phyloP scores from a whole-genome alignment of 2,329 filamentous ascomycete species.

The Thielaviopsis punctulata region DNA sequence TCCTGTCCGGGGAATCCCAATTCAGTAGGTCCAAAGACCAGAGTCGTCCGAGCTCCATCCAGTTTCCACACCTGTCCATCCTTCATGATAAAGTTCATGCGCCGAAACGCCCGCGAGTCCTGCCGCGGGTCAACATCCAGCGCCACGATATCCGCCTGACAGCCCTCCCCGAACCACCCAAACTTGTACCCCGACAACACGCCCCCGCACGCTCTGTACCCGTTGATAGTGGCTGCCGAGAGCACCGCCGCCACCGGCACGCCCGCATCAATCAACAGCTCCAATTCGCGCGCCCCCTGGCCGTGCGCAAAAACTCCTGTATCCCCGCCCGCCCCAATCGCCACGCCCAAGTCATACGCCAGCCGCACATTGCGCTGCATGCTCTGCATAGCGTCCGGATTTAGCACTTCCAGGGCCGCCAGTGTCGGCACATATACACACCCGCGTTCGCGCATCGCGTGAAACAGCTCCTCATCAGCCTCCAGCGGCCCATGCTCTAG shows the following conservation, averaged over 20 bases:
- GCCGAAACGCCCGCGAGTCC: constrained; percentile 26
- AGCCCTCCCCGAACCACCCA: constrained; percentile 32
- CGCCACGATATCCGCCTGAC: constrained; percentile 33
- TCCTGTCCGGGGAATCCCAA: neutral
- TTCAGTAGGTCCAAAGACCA: constrained; percentile 6
- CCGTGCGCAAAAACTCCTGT: constrained; percentile 37
- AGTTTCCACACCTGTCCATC: constrained; percentile 33
- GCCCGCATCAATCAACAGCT: constrained; percentile 34
- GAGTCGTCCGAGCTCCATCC: constrained; percentile 14
- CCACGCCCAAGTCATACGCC: constrained; percentile 29
- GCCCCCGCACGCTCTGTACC: constrained; percentile 37
- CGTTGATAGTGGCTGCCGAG: constrained; percentile 31
- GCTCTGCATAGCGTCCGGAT: constrained; percentile 15
- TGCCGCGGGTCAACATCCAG: constrained; percentile 26
- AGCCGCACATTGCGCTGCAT: constrained; percentile 24
- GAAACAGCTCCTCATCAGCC: constrained; percentile 23
- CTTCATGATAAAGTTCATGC: constrained; percentile 39
- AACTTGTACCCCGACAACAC: constrained; percentile 34
- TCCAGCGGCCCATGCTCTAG: constrained; percentile 28
- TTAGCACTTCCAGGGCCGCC: constrained; percentile 24
- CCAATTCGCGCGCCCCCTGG: constrained; percentile 33
- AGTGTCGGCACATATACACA: constrained; percentile 37
- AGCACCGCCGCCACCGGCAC: constrained; percentile 32
- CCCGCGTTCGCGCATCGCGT: constrained; percentile 25
- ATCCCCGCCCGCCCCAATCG: constrained; percentile 34